These are phyloP conservation scores for Xerophyta viscosa DNA, from an alignment of 106 monocot species.

Conservation along the genomic window DNA sequence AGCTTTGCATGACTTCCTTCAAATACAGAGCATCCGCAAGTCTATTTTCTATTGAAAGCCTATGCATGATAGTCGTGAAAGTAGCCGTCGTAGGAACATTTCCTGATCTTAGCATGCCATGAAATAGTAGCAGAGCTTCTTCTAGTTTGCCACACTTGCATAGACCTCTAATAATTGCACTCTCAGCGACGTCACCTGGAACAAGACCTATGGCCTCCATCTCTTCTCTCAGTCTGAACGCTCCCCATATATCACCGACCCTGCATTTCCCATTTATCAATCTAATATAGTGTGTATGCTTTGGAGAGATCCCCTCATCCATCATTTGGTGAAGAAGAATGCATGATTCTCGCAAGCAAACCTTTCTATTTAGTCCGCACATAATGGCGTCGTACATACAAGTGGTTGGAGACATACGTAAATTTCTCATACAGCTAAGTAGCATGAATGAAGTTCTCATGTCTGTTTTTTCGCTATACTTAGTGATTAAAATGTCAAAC, in stretches of 20 bases:
- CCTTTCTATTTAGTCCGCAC: conserved; percentile 61
- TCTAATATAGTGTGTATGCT: conserved; percentile 65
- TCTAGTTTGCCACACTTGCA: conserved; percentile 79
- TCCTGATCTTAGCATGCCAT: conserved; percentile 40
- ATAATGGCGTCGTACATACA: conserved; percentile 59
- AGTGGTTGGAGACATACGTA: conserved; percentile 37
- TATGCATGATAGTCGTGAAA: conserved; percentile 80
- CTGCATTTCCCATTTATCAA: conserved; percentile 78
- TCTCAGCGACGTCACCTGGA: conserved; percentile 62
- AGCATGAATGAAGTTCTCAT: conserved; percentile 36
- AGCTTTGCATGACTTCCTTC: conserved; percentile 48
- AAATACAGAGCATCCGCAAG: conserved; percentile 56
- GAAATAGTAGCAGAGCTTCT: conserved; percentile 63
- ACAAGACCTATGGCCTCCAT: conserved; percentile 49
- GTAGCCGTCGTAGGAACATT: conserved; percentile 74
- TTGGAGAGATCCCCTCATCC: conserved; percentile 42
- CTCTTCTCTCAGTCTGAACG: conserved; percentile 75
- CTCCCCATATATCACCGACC: conserved; percentile 56
- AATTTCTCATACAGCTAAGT: conserved; percentile 52
- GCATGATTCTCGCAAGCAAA: conserved; percentile 45
- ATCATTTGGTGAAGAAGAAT: conserved; percentile 64
- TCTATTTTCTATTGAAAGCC: conserved; percentile 36
- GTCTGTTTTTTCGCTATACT: conserved; percentile 34
- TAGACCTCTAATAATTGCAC: conserved; percentile 65
- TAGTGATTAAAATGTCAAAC: conserved; percentile 60